Base-by-base conservation (phyloP, 192 early-diverging fungal species). In the Haplosporangium gracile region DNA sequence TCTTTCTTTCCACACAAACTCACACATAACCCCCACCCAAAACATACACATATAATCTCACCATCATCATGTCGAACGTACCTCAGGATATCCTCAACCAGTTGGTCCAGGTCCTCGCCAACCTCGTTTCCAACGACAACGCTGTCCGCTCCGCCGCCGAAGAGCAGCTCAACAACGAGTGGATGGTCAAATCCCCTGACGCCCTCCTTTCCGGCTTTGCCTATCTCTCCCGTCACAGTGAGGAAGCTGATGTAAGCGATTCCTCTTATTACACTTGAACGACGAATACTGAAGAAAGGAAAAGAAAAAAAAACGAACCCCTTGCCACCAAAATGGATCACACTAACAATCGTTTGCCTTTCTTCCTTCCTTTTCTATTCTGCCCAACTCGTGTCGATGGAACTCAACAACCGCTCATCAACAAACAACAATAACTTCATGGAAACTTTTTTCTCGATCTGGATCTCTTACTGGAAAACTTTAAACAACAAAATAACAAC, bases 151-250 rank as follows among this genome's bases (percentile, higher is more conserved):
- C 90, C 32, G 82, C 82, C 36, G 92, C 92, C n/a, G 92, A 93
- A 76, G 75, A 82, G 42, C 89, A 90, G 71, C 89, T 93, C 51
- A 93, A 93, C 80, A 91, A 93, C 49, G 89, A 91, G 68, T 93
- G 92, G 92, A 89, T 93, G 55, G 84, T 89, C 68, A 88, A 91
- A 78, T 87, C 85, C 74, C 92, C 92, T 22, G 90, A 92, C 68
- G 81, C 92, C n/a, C 83, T 92, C 16, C 71, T 93, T 43, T 80
- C 91, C 69, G 90, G 90, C 74, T 88, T 93, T 38, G 88, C 89
- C 38, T 91, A 92, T 55, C 89, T 93, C 43, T 80, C 91, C 88
- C 83, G 90, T 76, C 42, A 83, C 78, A 82, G 83, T 57, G 77
- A 90, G 20, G 83, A 84, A 34, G 40, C 83, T 60, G 85, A 89